Conservation (phyloP, 1,284 basidiomycete genomes). For the Anthracocystis panici-leucophaei region DNA sequence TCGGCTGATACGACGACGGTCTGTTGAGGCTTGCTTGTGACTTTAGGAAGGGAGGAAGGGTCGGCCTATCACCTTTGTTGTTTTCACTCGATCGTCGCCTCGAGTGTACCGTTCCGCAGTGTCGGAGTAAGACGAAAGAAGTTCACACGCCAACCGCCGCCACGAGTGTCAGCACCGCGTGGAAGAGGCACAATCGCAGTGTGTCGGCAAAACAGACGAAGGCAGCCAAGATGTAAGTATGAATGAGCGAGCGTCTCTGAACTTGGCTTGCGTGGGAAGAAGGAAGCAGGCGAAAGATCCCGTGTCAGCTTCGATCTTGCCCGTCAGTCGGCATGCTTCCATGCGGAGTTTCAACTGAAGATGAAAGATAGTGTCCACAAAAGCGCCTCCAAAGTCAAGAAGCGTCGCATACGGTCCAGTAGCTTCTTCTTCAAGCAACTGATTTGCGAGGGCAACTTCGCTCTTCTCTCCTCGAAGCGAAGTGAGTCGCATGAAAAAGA, state of each 20-base stretch:
- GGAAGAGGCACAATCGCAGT: background rate
- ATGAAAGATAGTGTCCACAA: too few relatives aligned
- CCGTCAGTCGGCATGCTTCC: background rate
- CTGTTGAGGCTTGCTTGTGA: background rate
- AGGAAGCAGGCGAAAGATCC: conserved; percentile 3
- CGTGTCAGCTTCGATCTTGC: conserved; percentile 7
- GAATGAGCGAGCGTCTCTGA: background rate
- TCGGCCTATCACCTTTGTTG: too few relatives aligned
- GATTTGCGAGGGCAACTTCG: too few relatives aligned
- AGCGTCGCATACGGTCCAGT: too few relatives aligned
- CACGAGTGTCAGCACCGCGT: background rate
- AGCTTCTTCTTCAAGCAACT: too few relatives aligned
- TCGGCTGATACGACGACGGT: background rate
- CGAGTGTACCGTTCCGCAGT: background rate
- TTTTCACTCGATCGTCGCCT: background rate
- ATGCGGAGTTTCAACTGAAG: background rate
- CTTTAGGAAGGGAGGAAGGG: background rate
- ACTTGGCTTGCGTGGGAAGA: background rate
- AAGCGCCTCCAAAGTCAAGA: too few relatives aligned
- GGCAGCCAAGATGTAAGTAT: background rate
- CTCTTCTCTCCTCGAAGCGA: too few relatives aligned
- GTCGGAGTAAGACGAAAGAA: background rate
- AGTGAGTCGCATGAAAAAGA: too few relatives aligned
- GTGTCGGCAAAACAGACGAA: background rate
- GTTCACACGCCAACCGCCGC: background rate